Evolutionary conservation across 306 rosid species (phyloP), one percentile per base, ranked within the genome.

Genomic region (Sicyos edulis): DNA sequence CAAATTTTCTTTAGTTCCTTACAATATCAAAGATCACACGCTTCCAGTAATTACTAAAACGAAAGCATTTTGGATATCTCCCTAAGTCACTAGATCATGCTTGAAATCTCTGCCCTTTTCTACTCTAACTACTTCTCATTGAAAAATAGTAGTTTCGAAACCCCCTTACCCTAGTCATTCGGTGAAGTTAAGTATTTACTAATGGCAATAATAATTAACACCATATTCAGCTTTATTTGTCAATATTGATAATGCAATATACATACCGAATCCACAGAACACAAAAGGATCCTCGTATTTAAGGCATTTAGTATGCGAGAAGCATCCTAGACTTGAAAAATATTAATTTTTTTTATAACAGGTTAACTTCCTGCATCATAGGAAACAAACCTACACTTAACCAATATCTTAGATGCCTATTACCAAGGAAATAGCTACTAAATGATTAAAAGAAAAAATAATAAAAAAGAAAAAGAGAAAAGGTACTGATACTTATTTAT

Each of bases 41-140:
- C 16, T 63, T 63, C 51, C 5, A 3, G 34, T 15, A 14, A 7
- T 29, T 6, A 16, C 29, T 26, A 26, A 3, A 26, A 1, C 2
- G 29, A 26, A 26, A 10, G 9, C 52, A 16, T 63, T 63, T 63
- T 4, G 21, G 26, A 7, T 16, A 37, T 40, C 70, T 63, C 29
- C 29, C 29, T 40, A 5, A 32, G 45, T n/a, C 22, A 62, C 69
- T 62, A 8, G 69, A 9, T n/a, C 68, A 16, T 26, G 29, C 29
- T 26, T 62, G 24, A 62, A 32, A 26, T 26, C 2, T 26, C 45
- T 14, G 44, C 8, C 22, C 12, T 64, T 42, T 40, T 10, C 10
- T 16, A 10, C 52, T n/a, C 22, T 64, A 64, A 42, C 70, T 20
- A 64, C 53, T n/a, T n/a, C n/a, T 64, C 47, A 45, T 40, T 64